Percentiles rank a stretch among this genome's conserved stretches.
Conservation (phyloP, 805 yeast genomes). For the Nematodospora valgi region DNA sequence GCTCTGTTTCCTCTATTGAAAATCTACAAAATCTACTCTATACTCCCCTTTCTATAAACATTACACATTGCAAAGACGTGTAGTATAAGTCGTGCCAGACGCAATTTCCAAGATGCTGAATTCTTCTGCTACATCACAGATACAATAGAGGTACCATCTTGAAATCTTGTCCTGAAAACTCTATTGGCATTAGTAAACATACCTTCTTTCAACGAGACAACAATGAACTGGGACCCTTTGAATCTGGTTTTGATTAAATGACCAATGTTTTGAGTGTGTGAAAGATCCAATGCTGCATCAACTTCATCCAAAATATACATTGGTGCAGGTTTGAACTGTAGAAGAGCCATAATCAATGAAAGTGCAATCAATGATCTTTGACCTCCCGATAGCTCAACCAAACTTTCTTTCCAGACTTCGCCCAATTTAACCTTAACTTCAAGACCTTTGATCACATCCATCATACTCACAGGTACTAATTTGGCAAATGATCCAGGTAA, state of each 20-base stretch:
- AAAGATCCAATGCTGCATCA: slow-evolving; percentile 95
- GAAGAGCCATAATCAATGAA: slow-evolving; percentile 84
- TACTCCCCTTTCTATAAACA: too few relatives aligned
- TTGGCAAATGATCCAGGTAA: slow-evolving; percentile 89
- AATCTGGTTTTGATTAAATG: slow-evolving; percentile 92
- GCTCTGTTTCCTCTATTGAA: too few relatives aligned
- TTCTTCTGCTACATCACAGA: slow-evolving; percentile 64
- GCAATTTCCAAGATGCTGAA: too few relatives aligned
- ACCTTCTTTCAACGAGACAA: slow-evolving; percentile 95
- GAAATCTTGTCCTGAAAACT: slow-evolving; percentile 88
- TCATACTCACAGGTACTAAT: slow-evolving; percentile 74
- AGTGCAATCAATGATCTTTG: slow-evolving; percentile 93
- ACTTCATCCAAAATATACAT: slow-evolving; percentile 97
- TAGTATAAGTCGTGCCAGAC: too few relatives aligned
- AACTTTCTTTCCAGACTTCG: slow-evolving; percentile 90
- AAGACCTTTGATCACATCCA: slow-evolving; percentile 83
- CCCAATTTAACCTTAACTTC: slow-evolving; percentile 90
- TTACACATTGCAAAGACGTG: too few relatives aligned
- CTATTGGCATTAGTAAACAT: slow-evolving; percentile 97
- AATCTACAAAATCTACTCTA: too few relatives aligned
- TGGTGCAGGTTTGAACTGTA: slow-evolving; percentile 97
- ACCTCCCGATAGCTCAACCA: slow-evolving; percentile 95
- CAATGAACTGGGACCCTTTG: slow-evolving; percentile 93
- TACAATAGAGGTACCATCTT: slow-evolving; percentile 94
- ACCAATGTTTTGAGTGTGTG: slow-evolving; percentile 97